A percentile compares a stretch with the other conserved stretches of the same genome.
Conservation (phyloP, 2,329 filamentous ascomycete genomes). For the Aspergillus spinulosporus region DNA sequence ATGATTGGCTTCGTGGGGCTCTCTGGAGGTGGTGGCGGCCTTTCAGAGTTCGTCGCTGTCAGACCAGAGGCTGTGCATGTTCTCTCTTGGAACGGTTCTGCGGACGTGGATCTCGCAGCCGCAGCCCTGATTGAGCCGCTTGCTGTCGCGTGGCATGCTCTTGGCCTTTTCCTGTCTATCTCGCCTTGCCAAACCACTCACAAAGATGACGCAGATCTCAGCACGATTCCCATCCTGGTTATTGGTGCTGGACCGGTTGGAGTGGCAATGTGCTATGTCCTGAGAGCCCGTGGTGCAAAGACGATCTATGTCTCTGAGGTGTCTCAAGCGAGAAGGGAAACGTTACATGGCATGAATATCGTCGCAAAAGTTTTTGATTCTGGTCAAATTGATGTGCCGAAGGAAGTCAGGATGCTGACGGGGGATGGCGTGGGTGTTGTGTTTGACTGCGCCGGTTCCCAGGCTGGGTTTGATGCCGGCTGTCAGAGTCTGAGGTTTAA, state of each 20-base stretch:
- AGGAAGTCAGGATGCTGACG: not conserved
- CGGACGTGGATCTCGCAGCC: conserved; percentile 8
- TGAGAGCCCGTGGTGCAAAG: conserved; percentile 10
- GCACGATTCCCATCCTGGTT: not conserved
- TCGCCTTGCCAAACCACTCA: not conserved
- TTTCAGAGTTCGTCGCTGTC: conserved; percentile 15
- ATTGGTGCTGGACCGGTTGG: conserved; percentile 13
- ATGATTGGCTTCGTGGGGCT: conserved; percentile 15
- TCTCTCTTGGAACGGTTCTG: not conserved
- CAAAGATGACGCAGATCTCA: not conserved
- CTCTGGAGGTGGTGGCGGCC: conserved; percentile 17
- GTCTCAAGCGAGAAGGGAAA: conserved; percentile 4
- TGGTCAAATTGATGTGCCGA: not conserved
- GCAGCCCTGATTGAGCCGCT: conserved; percentile 19
- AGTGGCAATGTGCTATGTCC: conserved; percentile 5
- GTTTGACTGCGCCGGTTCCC: conserved; percentile 19
- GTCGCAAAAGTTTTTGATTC: conserved; percentile 8
- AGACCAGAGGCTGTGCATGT: conserved; percentile 3
- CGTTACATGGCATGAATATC: not conserved
- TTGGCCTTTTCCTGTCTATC: conserved; percentile 1
- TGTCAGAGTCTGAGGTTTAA: conserved; percentile 12
- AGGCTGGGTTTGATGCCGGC: conserved; percentile 8
- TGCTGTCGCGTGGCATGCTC: conserved; percentile 16
- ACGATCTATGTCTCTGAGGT: conserved; percentile 14
- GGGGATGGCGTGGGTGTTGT: conserved; percentile 8